Percentiles rank a stretch among this genome's conserved stretches.
Evolutionary conservation across 139 green algal genomes (phyloP).

Genomic region (Coelastrella sp.): DNA sequence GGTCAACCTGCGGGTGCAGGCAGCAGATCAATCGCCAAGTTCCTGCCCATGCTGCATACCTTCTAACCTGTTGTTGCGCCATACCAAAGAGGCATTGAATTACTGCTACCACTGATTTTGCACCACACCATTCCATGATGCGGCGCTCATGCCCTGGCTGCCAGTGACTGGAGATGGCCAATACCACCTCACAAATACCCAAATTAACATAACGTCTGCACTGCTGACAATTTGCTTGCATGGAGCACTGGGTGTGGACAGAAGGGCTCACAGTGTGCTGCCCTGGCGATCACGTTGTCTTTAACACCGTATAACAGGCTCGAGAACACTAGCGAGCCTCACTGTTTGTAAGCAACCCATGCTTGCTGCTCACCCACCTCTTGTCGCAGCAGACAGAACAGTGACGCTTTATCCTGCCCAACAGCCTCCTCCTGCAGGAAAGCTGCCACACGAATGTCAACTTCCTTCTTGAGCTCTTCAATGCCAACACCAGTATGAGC

Average conservation of each 20-base stretch:
- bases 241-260: too few relatives aligned
- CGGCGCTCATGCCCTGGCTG: too few relatives aligned
- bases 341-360: too few relatives aligned
- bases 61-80: too few relatives aligned
- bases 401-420: constrained; percentile 71
- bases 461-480: constrained; percentile 45
- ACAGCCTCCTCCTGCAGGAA: constrained; percentile 74
- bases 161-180: neutral
- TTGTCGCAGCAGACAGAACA: constrained; percentile 59
- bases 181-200: neutral
- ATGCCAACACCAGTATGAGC: neutral
- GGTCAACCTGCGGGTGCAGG: constrained; percentile 64
- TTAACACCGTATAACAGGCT: too few relatives aligned
- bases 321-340: too few relatives aligned
- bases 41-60: too few relatives aligned
- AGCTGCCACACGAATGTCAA: constrained; percentile 75
- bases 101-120: neutral
- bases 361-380: constrained; percentile 52
- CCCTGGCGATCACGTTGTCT: too few relatives aligned
- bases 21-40: neutral
- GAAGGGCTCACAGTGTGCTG: too few relatives aligned
- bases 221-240: too few relatives aligned
- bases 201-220: neutral
- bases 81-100: neutral
- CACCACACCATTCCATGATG: neutral